Percentiles rank a stretch among this genome's conserved stretches.
phyloP scores from a whole-genome alignment of 2,329 filamentous ascomycete species.

The Esteya vermicola region DNA sequence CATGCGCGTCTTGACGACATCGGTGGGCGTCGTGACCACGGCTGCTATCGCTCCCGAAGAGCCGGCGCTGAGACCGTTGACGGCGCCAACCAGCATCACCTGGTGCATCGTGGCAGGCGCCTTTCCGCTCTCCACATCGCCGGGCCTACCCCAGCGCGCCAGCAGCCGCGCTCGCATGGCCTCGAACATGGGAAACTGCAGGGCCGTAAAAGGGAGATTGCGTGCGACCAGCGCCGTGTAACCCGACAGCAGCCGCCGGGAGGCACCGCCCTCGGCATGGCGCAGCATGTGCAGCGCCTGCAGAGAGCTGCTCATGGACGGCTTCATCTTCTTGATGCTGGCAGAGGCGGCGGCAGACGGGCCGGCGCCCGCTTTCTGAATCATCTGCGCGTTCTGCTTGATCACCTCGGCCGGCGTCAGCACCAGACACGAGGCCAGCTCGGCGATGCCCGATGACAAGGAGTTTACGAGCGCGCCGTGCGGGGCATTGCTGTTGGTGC shows the following conservation, averaged over 20 bases:
- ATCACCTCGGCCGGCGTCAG: conserved; percentile 81
- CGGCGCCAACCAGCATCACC: conserved; percentile 50
- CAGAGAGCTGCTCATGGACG: conserved; percentile 27
- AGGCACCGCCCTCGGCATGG: conserved; percentile 33
- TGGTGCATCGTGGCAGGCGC: conserved; percentile 10
- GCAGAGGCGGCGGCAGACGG: background rate
- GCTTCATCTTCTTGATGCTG: conserved; percentile 7
- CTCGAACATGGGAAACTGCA: conserved; percentile 85
- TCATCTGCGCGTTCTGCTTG: conserved; percentile 88
- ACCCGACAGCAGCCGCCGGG: conserved; percentile 49
- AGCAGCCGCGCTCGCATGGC: conserved; percentile 43
- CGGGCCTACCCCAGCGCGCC: conserved; percentile 17
- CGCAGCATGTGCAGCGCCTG: conserved; percentile 30
- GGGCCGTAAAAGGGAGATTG: conserved; percentile 74
- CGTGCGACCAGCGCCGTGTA: conserved; percentile 71
- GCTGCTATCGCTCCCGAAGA: conserved; percentile 61
- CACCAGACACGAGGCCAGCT: conserved; percentile 74
- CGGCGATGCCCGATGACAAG: conserved; percentile 58
- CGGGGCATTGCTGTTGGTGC: conserved; percentile 20
- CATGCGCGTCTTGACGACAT: conserved; percentile 80
- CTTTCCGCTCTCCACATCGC: conserved; percentile 16
- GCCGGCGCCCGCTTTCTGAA: conserved; percentile 22
- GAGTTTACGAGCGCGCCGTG: conserved; percentile 60
- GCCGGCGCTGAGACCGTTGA: conserved; percentile 63
- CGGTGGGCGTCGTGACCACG: conserved; percentile 73